Conservation (phyloP, 2,329 filamentous ascomycete genomes). For the Xylaria sp. region DNA sequence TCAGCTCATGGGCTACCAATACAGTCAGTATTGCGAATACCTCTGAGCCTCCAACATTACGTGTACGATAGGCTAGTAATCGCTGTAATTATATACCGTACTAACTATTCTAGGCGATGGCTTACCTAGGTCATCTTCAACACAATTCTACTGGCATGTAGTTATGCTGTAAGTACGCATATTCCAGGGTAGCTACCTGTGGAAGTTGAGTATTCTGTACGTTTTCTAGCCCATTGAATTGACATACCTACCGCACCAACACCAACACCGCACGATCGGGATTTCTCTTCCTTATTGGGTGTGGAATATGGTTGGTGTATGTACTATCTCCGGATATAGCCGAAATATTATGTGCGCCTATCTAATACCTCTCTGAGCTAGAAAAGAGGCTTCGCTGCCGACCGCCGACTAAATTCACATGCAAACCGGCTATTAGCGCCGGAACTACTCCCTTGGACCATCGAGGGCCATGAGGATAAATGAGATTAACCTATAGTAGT, state of each 20-base stretch:
- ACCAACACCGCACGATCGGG: neutral
- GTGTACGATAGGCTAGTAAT: neutral
- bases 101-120: neutral
- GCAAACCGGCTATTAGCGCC: slow-evolving; percentile 2
- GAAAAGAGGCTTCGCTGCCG: neutral
- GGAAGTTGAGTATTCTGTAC: no score
- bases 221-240: neutral
- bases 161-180: no score
- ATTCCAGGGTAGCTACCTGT: no score
- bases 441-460: slow-evolving; percentile 2
- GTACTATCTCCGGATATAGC: slow-evolving; percentile 28
- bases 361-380: neutral
- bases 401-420: neutral
- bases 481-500: neutral
- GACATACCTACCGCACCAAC: no score
- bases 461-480: slow-evolving; percentile 1
- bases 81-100: neutral
- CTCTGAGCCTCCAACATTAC: neutral
- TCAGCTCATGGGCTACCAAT: neutral
- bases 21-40: neutral
- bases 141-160: neutral
- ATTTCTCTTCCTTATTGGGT: slow-evolving; percentile 6
- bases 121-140: slow-evolving; percentile 11
- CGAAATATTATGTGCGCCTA: slow-evolving; percentile 5
- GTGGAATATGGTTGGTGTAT: neutral